A percentile compares a stretch with the other conserved stretches of the same genome.
Conservation (phyloP, 202 grass and related monocot species). For the Musa balbisiana region DNA sequence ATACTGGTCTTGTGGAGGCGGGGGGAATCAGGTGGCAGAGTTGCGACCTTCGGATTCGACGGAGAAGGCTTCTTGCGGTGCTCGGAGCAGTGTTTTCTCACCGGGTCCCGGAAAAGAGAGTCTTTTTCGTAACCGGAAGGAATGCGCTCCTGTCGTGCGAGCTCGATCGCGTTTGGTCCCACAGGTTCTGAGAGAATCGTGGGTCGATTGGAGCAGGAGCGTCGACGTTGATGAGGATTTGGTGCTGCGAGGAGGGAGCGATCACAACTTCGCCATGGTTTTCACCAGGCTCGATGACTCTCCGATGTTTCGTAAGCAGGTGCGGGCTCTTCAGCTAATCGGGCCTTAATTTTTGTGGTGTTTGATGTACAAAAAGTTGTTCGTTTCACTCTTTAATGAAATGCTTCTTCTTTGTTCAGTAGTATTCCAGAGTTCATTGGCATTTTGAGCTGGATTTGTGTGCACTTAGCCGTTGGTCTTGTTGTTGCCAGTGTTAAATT, state of each 20-base stretch:
- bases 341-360: background rate
- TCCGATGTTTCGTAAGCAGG: conserved; percentile 17
- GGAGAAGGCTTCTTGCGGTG: background rate
- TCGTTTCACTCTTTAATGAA: too few species aligned
- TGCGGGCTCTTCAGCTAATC: background rate
- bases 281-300: conserved; percentile 17
- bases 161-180: background rate
- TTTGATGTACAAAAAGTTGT: background rate
- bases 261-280: background rate
- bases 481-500: background rate
- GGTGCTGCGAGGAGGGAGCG: too few species aligned
- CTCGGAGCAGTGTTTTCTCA: background rate
- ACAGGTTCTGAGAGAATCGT: background rate
- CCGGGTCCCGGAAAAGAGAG: background rate
- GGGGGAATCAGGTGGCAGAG: too few species aligned
- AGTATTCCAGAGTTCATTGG: background rate
- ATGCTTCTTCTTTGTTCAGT: background rate
- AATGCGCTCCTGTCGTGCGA: background rate
- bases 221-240: too few species aligned
- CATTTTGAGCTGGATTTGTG: background rate
- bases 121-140: background rate
- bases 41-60: background rate
- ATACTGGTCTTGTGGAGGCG: too few species aligned
- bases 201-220: background rate
- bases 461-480: background rate